A percentile compares a stretch with the other conserved stretches of the same genome.
Evolutionary conservation across 345 rosid genomes (phyloP).

Genomic region (Ceriops zippeliana): DNA sequence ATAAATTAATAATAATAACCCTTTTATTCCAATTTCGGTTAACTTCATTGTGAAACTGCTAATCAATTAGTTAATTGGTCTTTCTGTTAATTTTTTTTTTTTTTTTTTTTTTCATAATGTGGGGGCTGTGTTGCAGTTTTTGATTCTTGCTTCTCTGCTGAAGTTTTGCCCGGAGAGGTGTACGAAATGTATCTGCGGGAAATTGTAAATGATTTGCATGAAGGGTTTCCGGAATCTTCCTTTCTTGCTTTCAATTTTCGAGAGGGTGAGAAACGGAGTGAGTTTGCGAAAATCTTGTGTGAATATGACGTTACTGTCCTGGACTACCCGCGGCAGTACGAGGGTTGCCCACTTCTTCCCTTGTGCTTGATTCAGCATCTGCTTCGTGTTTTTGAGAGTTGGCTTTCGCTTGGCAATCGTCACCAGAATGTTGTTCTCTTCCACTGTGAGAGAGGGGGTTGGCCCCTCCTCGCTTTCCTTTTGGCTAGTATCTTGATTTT

Average conservation of each 20-base stretch:
- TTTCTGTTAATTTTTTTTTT: not conserved
- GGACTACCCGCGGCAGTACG: constrained; percentile 91
- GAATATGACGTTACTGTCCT: constrained; percentile 79
- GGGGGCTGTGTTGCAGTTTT: constrained; percentile 50
- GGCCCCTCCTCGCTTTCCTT: constrained; percentile 91
- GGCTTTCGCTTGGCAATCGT: constrained; percentile 72
- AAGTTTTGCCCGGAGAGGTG: constrained; percentile 63
- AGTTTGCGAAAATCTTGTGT: constrained; percentile 63
- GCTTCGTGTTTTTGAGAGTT: constrained; percentile 77
- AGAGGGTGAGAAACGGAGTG: constrained; percentile 75
- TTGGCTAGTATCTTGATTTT: constrained; percentile 81
- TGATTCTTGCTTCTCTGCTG: constrained; percentile 93
- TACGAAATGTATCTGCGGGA: constrained; percentile 72
- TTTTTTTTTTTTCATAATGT: not conserved
- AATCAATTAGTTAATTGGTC: too few species aligned
- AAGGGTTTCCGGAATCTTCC: constrained; percentile 75
- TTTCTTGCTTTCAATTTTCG: constrained; percentile 87
- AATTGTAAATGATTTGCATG: constrained; percentile 67
- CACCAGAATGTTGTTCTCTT: constrained; percentile 78
- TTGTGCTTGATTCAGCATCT: constrained; percentile 84
- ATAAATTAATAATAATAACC: too few species aligned
- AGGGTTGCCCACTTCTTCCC: constrained; percentile 91
- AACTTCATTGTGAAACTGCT: too few species aligned
- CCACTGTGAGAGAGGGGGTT: constrained; percentile 95
- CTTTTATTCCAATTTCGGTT: too few species aligned